These are phyloP conservation scores for Pulveroboletus sp. DNA, from an alignment of 768 basidiomycete genomes.

Conservation along the genomic window DNA sequence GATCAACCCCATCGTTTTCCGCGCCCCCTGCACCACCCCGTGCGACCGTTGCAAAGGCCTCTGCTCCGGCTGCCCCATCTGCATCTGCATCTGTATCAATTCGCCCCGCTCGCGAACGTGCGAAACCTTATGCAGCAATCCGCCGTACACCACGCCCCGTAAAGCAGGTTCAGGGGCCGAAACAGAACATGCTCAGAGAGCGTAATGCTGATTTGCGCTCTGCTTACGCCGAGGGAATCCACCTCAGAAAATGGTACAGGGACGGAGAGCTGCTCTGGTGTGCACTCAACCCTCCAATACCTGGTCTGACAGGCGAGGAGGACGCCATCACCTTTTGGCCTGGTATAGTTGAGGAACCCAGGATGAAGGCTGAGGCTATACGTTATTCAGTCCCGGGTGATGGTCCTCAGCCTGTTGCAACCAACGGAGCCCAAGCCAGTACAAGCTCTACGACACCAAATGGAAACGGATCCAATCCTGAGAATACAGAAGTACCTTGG, in stretches of 20 bases:
- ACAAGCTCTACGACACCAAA: constrained; percentile 8
- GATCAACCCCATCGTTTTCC: constrained; percentile 33
- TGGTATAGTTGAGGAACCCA: constrained; percentile 58
- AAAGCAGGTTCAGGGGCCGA: constrained; percentile 36
- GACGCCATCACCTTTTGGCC: constrained; percentile 72
- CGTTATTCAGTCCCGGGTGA: constrained; percentile 22
- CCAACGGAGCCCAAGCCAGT: constrained; percentile 8
- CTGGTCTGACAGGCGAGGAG: constrained; percentile 34
- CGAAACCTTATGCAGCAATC: constrained; percentile 40
- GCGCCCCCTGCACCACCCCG: constrained; percentile 16
- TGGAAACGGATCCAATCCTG: constrained; percentile 7
- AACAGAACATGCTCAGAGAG: constrained; percentile 55
- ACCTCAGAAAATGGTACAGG: constrained; percentile 60
- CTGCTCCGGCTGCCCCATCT: constrained; percentile 17
- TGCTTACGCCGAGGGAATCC: constrained; percentile 43
- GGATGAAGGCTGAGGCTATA: constrained; percentile 44
- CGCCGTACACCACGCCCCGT: constrained; percentile 37
- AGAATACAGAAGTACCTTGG: constrained; percentile 45
- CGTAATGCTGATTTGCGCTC: constrained; percentile 65
- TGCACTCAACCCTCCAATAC: constrained; percentile 50
- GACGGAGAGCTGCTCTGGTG: constrained; percentile 75
- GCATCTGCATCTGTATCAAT: constrained; percentile 4
- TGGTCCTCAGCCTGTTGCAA: background rate
- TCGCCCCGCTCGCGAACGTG: constrained; percentile 20
- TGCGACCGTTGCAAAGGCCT: constrained; percentile 14